Conservation (phyloP, 129 eudicot genomes). For the Mikania micrantha region DNA sequence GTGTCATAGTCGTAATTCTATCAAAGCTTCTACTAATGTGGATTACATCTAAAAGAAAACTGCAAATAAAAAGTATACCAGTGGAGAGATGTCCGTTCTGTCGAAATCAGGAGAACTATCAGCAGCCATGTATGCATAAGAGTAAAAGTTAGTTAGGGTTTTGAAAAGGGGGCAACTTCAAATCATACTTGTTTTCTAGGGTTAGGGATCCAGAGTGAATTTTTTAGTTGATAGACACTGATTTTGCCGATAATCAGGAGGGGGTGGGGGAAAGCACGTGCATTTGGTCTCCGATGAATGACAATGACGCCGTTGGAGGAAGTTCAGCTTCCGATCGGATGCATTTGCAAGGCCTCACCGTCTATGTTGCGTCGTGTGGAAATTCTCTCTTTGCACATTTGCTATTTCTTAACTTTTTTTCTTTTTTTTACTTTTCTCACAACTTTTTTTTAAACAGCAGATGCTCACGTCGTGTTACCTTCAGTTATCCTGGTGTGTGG, state of each 20-base stretch:
- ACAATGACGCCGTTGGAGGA: neutral
- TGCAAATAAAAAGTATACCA: constrained; percentile 4
- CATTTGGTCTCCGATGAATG: constrained; percentile 5
- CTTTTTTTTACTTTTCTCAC: neutral
- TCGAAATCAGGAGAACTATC: constrained; percentile 36
- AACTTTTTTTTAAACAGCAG: neutral
- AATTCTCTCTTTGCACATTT: neutral
- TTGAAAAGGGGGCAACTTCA: constrained; percentile 23
- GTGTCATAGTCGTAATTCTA: neutral
- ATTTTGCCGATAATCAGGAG: constrained; percentile 9
- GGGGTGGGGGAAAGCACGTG: neutral
- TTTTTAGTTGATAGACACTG: neutral
- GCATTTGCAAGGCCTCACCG: neutral
- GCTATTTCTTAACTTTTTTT: neutral
- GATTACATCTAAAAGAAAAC: neutral
- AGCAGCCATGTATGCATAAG: constrained; percentile 15
- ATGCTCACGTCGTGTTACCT: too few species aligned
- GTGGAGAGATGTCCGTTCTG: constrained; percentile 32
- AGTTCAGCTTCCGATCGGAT: neutral
- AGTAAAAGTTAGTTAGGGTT: constrained; percentile 20
- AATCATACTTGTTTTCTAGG: constrained; percentile 18
- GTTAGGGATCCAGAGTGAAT: constrained; percentile 16
- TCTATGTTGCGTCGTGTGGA: constrained; percentile 4
- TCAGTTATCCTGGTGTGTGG: too few species aligned
- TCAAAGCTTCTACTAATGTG: constrained; percentile 12